phyloP scores from a whole-genome alignment of 495 filamentous ascomycete species.

The Hypoxylon rickii region DNA sequence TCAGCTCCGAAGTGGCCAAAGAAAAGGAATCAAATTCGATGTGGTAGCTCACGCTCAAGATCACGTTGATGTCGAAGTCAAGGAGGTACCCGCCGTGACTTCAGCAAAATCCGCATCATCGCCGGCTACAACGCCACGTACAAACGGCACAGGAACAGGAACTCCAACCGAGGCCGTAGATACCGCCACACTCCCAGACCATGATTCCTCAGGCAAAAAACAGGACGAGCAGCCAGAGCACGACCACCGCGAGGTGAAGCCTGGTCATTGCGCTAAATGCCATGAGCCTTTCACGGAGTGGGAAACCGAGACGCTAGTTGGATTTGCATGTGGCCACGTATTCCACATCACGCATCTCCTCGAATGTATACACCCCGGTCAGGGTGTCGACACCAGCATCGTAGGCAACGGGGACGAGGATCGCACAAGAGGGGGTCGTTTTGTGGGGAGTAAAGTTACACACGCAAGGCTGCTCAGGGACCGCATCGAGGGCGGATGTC shows the following conservation, averaged over 20 bases:
- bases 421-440: constrained; percentile 33
- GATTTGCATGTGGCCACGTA: constrained; percentile 89
- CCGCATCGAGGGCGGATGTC: constrained; percentile 70
- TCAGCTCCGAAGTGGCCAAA: constrained; percentile 72
- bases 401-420: constrained; percentile 48
- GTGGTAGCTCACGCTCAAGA: constrained; percentile 55
- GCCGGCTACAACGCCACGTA: constrained; percentile 35
- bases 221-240: constrained; percentile 16
- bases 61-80: constrained; percentile 46
- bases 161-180: constrained; percentile 30
- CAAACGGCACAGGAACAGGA: constrained; percentile 40
- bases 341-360: constrained; percentile 87
- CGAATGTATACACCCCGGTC: constrained; percentile 49
- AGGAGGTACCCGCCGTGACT: constrained; percentile 24
- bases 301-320: constrained; percentile 80
- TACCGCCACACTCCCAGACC: constrained; percentile 39
- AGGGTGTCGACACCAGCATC: constrained; percentile 36
- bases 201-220: background rate
- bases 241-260: constrained; percentile 37
- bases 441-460: constrained; percentile 85
- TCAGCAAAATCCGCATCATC: constrained; percentile 16
- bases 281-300: constrained; percentile 59
- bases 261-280: constrained; percentile 67
- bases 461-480: constrained; percentile 80
- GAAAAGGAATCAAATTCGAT: constrained; percentile 86